Percentiles rank a stretch among this genome's conserved stretches.
Evolutionary conservation across 23 red algal genomes (phyloP).

Genomic region (Gracilaria gracilis): DNA sequence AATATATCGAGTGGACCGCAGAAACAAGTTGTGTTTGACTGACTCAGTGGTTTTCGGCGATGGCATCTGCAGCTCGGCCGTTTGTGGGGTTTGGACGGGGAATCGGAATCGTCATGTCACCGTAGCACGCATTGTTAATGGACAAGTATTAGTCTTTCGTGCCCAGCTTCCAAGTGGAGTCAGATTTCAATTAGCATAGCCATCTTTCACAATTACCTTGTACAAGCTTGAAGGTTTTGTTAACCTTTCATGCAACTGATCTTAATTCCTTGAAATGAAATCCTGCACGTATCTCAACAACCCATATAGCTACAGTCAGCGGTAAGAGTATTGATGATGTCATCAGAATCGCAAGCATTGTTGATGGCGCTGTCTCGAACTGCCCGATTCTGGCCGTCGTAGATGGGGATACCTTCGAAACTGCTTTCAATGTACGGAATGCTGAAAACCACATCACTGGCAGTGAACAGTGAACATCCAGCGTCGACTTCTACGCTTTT

Average conservation of each 20-base stretch:
- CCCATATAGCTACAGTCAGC: too few species aligned
- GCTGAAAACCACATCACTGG: too few species aligned
- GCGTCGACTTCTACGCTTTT: too few species aligned
- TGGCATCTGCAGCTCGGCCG: slow-evolving; percentile 3
- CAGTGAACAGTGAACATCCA: too few species aligned
- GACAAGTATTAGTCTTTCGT: not conserved
- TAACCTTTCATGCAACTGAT: not conserved
- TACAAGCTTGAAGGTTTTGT: not conserved
- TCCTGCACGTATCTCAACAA: too few species aligned
- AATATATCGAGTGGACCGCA: not conserved
- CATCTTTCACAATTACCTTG: not conserved
- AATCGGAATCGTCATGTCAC: slow-evolving; percentile 14
- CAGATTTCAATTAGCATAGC: not conserved
- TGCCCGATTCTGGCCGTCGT: too few species aligned
- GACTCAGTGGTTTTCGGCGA: slow-evolving; percentile 1
- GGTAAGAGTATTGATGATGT: too few species aligned
- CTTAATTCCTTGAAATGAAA: too few species aligned
- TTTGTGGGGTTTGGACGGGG: slow-evolving; percentile 23
- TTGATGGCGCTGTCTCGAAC: too few species aligned
- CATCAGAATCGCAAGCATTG: too few species aligned
- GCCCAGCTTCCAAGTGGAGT: slow-evolving; percentile 5
- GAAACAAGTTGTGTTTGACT: not conserved
- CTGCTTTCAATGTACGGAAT: too few species aligned
- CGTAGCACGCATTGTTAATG: slow-evolving; percentile 20
- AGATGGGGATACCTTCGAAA: too few species aligned